A percentile compares a stretch with the other conserved stretches of the same genome.
These are phyloP conservation scores for Trichoderma polysporum DNA, from an alignment of 2,329 filamentous ascomycete species.

Conservation along the genomic window DNA sequence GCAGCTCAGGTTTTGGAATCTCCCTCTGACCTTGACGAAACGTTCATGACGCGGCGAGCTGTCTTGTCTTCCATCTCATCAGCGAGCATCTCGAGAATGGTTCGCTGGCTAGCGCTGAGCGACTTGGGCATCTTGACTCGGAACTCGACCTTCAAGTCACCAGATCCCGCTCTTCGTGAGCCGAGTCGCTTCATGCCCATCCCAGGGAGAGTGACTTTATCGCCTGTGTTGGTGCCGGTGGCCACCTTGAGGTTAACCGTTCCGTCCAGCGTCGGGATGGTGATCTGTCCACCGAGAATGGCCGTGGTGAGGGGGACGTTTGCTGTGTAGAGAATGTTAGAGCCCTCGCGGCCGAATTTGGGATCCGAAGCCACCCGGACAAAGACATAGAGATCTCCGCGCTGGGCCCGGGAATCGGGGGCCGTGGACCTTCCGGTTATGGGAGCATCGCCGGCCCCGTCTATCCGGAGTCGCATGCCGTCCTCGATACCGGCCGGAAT, in stretches of 20 bases:
- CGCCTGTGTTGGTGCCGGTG: constrained; percentile 89
- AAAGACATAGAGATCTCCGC: constrained; percentile 87
- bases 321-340: constrained; percentile 90
- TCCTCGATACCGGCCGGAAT: constrained; percentile 96
- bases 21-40: constrained; percentile 43
- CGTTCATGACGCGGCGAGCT: constrained; percentile 89
- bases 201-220: constrained; percentile 82
- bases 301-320: constrained; percentile 90
- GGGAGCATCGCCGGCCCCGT: constrained; percentile 84
- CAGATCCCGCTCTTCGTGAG: constrained; percentile 63
- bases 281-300: constrained; percentile 84
- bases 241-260: constrained; percentile 87
- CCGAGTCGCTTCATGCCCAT: constrained; percentile 92
- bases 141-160: constrained; percentile 92
- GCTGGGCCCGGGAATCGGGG: constrained; percentile 62
- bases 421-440: constrained; percentile 68
- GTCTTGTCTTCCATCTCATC: constrained; percentile 94
- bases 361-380: constrained; percentile 86
- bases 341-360: constrained; percentile 83
- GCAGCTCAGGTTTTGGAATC: constrained; percentile 9
- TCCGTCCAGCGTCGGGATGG: constrained; percentile 85
- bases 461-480: constrained; percentile 85
- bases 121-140: constrained; percentile 95
- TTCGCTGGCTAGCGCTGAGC: constrained; percentile 84
- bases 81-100: constrained; percentile 90